Conservation (phyloP, 257 asterid species). For the Solanum tarapatanum region DNA sequence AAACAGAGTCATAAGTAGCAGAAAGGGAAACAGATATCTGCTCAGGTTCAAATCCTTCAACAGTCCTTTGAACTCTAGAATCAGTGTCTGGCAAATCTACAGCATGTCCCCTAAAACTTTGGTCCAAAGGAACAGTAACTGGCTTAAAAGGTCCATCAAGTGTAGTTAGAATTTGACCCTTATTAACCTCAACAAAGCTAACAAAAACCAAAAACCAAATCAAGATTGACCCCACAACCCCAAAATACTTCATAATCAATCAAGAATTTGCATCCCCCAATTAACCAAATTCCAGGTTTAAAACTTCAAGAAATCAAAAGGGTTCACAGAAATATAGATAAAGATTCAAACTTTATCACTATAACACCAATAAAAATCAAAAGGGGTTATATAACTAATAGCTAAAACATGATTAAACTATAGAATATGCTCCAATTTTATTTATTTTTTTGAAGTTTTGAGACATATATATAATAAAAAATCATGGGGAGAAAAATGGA, state of each 20-base stretch:
- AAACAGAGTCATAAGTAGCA: constrained; percentile 51
- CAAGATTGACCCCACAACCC: neutral
- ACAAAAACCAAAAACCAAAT: neutral
- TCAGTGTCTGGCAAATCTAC: constrained; percentile 75
- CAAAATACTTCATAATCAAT: constrained; percentile 8
- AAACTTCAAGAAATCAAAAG: neutral
- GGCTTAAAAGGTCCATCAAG: constrained; percentile 83
- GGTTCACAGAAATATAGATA: neutral
- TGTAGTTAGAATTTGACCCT: constrained; percentile 49
- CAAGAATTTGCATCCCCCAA: neutral
- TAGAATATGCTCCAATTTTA: neutral
- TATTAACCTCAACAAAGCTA: constrained; percentile 13
- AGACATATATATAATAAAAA: neutral
- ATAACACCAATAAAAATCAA: neutral
- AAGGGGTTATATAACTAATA: neutral
- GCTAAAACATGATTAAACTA: neutral
- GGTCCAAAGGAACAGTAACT: constrained; percentile 58
- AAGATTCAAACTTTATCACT: neutral
- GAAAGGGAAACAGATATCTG: constrained; percentile 86
- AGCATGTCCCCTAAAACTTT: constrained; percentile 68
- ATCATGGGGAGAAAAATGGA: neutral
- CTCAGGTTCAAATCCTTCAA: constrained; percentile 63
- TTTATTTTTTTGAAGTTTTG: neutral
- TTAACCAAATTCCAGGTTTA: neutral
- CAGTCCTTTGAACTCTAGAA: constrained; percentile 65